Evolutionary conservation across 192 early-diverging fungal species (phyloP).

Genomic region (Linnemannia elongata): DNA sequence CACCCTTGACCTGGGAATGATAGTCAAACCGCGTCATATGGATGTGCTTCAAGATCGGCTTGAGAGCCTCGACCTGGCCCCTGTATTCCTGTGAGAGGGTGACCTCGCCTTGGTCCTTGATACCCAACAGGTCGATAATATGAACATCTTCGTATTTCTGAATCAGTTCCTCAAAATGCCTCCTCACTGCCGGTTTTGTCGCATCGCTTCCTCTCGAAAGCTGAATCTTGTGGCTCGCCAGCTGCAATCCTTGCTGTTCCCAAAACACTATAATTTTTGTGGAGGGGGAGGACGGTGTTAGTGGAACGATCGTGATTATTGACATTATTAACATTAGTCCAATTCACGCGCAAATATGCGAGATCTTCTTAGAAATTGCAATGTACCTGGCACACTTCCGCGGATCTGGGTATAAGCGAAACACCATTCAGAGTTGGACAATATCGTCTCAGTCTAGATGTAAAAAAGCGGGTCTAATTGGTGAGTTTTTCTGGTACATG

Average conservation of each 20-base stretch:
- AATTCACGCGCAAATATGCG: no score
- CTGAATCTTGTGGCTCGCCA: constrained; percentile 86
- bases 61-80: constrained; percentile 56
- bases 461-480: background rate
- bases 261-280: constrained; percentile 80
- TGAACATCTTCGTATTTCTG: constrained; percentile 81
- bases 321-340: background rate
- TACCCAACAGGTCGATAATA: constrained; percentile 83
- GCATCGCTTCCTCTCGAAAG: constrained; percentile 86
- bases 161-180: constrained; percentile 82
- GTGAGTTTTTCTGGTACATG: background rate
- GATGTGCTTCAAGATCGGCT: constrained; percentile 59
- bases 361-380: background rate
- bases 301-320: background rate
- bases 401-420: constrained; percentile 89
- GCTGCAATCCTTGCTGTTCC: constrained; percentile 94
- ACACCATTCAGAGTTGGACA: constrained; percentile 67
- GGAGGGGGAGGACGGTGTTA: background rate
- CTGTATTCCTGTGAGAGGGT: constrained; percentile 79
- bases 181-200: constrained; percentile 84
- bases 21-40: constrained; percentile 87
- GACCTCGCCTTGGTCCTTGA: constrained; percentile 79
- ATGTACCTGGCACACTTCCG: constrained; percentile 81
- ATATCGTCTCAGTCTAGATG: constrained; percentile 84
- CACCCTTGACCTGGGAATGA: constrained; percentile 82